Evolutionary conservation across 1,139 yeast species (phyloP), one percentile per base, ranked within the genome.

Genomic region (Scheffersomyces cryptocercus): DNA sequence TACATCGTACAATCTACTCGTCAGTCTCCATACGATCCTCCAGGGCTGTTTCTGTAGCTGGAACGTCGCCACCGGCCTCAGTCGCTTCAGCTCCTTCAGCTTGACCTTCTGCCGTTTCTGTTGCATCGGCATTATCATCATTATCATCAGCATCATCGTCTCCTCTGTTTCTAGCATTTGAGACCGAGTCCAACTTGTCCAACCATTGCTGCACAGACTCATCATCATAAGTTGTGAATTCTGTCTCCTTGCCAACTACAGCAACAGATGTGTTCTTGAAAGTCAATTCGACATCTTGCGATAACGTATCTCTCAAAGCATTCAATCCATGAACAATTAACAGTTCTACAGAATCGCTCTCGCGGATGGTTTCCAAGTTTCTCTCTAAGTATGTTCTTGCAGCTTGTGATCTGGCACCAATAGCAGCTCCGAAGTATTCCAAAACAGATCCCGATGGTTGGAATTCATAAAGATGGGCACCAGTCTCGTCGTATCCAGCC

Each of bases 371-470:
- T 30, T 87, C 90, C 61, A 84, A 77, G 50, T 85, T 84, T 62
- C 97, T 83, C 67, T 93, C 99, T 62, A 95, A 73, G 59, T 90
- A 93, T 2, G 99, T 93, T 70, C 96, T 81, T 12, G 97, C 97
- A 38, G 98, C 98, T 70, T 93, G 99, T 2, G 98, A 90, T 62
- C 99, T 81, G 12, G 99, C 99, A 39, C 99, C 99, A 61, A 93
- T 90, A 36, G 99, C 96, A 9, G 97, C 86, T 34, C 97, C 99
- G 54, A 77, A 81, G 62, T 91, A 88, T 65, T 93, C 98, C 60
- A 90, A 75, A 20, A 87, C 95, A 28, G 95, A 85, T 3, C 99
- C 99, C 9, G 96, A 85, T 15, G 99, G 99, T 62, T 88, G 91
- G 68, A 93, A 95, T 71, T 95, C 99, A 64, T 83, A 85, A 53